A percentile compares a stretch with the other conserved stretches of the same genome.
Evolutionary conservation across 2,329 filamentous ascomycete species (phyloP).

Genomic region (Myriangium duriaei): DNA sequence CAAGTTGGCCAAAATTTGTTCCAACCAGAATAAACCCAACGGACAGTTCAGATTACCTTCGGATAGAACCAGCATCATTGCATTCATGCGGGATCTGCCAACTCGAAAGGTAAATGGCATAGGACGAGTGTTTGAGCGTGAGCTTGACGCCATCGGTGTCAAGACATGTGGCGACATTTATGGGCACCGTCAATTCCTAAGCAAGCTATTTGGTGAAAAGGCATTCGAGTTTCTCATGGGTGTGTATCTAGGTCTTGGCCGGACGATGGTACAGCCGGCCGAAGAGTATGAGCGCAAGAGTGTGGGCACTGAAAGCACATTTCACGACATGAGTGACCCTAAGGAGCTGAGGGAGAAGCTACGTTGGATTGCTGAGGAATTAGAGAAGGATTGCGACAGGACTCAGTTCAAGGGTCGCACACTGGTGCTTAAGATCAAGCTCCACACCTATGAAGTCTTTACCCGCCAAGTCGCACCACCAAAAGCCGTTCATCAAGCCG

Average conservation of each 20-base stretch:
- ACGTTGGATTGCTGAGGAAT: constrained; percentile 64
- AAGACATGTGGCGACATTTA: constrained; percentile 85
- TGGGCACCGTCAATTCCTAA: constrained; percentile 56
- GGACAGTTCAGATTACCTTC: constrained; percentile 70
- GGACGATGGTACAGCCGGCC: constrained; percentile 72
- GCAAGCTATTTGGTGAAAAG: constrained; percentile 79
- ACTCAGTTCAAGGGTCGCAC: constrained; percentile 84
- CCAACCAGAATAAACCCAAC: constrained; percentile 92
- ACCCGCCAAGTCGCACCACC: constrained; percentile 69
- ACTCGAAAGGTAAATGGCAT: constrained; percentile 89
- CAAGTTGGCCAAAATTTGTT: constrained; percentile 87
- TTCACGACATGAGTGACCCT: constrained; percentile 63
- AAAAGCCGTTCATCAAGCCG: constrained; percentile 56
- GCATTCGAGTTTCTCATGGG: constrained; percentile 75
- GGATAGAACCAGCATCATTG: constrained; percentile 62
- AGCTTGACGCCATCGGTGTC: constrained; percentile 76
- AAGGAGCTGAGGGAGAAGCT: constrained; percentile 62
- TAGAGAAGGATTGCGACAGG: constrained; percentile 71
- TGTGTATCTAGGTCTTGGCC: constrained; percentile 73
- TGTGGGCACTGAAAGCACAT: constrained; percentile 87
- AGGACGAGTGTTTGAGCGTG: constrained; percentile 85
- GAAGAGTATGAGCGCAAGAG: constrained; percentile 88
- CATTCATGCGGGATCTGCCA: constrained; percentile 72
- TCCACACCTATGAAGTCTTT: constrained; percentile 86
- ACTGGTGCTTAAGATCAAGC: constrained; percentile 79